Evolutionary conservation across 495 filamentous ascomycete species (phyloP).

Genomic region (Trichocladium uniseriatum): DNA sequence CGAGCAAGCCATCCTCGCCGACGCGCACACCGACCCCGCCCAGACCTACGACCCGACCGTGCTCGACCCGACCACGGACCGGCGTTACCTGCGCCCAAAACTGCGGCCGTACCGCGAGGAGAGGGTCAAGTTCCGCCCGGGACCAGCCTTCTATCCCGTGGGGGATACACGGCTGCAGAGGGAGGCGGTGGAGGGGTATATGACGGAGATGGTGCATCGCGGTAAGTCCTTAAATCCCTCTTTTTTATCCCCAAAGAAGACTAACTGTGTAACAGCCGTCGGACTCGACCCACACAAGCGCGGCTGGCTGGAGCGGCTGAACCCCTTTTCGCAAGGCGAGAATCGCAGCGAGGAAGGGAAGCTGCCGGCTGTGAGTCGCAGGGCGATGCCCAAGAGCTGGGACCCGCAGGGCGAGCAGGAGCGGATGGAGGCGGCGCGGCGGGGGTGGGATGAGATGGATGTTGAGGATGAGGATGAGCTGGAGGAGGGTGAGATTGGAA

Average conservation of each 20-base stretch:
- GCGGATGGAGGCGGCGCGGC: neutral
- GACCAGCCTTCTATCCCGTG: conserved; percentile 17
- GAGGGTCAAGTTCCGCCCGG: conserved; percentile 7
- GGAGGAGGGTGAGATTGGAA: neutral
- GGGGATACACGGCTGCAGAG: conserved; percentile 21
- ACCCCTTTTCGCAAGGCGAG: conserved; percentile 1
- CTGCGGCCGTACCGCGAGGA: conserved; percentile 14
- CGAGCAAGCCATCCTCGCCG: neutral
- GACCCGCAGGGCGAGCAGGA: neutral
- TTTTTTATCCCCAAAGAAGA: no score
- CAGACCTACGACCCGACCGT: conserved; percentile 10
- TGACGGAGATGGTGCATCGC: conserved; percentile 4
- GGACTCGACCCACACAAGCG: neutral
- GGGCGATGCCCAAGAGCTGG: conserved; percentile 7
- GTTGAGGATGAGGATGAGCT: neutral
- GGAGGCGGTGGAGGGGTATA: conserved; percentile 9
- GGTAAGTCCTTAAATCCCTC: conserved; percentile 8
- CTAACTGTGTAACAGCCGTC: neutral
- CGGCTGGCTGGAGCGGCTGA: neutral
- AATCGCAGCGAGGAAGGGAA: neutral
- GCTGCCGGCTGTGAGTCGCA: conserved; percentile 4
- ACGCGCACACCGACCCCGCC: conserved; percentile 10
- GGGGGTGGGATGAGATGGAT: neutral
- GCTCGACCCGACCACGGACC: conserved; percentile 9
- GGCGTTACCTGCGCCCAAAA: conserved; percentile 12